phyloP scores from a whole-genome alignment of 1,139 yeast genomes.

The Kodamaea fungicola region DNA sequence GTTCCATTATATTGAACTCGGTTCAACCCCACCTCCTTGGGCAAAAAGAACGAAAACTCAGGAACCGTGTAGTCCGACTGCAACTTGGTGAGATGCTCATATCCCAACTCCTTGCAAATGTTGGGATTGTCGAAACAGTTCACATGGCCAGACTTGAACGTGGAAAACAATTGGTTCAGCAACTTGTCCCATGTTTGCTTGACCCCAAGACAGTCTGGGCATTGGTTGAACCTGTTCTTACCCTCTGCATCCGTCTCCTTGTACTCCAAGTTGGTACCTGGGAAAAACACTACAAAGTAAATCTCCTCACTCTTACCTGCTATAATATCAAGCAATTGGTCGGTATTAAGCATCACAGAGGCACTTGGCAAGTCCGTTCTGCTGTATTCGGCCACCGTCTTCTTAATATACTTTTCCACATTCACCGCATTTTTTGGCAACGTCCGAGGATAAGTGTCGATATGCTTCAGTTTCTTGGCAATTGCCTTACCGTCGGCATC shows the following conservation, averaged over 20 bases:
- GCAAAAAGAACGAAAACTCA: slow-evolving; percentile 36
- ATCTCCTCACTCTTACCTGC: slow-evolving; percentile 51
- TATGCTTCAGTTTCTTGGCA: slow-evolving; percentile 34
- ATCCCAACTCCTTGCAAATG: slow-evolving; percentile 52
- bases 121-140: slow-evolving; percentile 51
- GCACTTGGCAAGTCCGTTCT: slow-evolving; percentile 40
- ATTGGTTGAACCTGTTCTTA: slow-evolving; percentile 35
- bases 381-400: slow-evolving; percentile 46
- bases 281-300: slow-evolving; percentile 61
- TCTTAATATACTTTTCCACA: slow-evolving; percentile 50
- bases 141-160: slow-evolving; percentile 53
- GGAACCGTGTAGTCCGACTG: slow-evolving; percentile 16
- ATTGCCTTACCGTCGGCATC: slow-evolving; percentile 23
- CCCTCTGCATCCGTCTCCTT: slow-evolving; percentile 33
- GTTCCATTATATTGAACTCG: slow-evolving; percentile 35
- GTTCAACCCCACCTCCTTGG: slow-evolving; percentile 32
- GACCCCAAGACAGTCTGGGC: slow-evolving; percentile 48
- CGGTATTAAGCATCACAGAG: slow-evolving; percentile 27
- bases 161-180: slow-evolving; percentile 44
- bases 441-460: slow-evolving; percentile 45
- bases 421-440: slow-evolving; percentile 45
- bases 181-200: slow-evolving; percentile 57
- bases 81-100: slow-evolving; percentile 13
- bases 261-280: slow-evolving; percentile 45
- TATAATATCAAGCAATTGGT: slow-evolving; percentile 36